Percentiles rank a stretch among this genome's conserved stretches.
Evolutionary conservation across 2,329 filamentous ascomycete genomes (phyloP).

Genomic region (Pseudocercospora pini-densiflorae): DNA sequence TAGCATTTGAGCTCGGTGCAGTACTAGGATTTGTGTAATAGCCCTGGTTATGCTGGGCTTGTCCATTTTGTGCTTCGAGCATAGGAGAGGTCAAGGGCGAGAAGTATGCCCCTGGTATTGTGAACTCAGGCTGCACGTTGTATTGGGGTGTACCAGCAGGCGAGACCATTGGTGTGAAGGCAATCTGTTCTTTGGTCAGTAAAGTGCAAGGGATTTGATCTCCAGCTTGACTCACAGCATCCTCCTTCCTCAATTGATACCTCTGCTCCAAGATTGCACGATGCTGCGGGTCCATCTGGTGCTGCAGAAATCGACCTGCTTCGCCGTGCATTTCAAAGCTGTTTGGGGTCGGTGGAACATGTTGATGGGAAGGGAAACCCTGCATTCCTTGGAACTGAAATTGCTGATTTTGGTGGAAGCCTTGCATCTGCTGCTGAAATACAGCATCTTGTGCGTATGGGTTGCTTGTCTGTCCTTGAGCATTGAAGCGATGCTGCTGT

Average conservation of each 20-base stretch:
- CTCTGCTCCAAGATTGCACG: conserved; percentile 67
- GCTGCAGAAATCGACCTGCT: conserved; percentile 60
- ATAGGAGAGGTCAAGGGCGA: conserved; percentile 83
- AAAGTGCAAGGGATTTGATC: conserved; percentile 21
- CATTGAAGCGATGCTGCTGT: conserved; percentile 22
- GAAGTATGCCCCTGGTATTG: conserved; percentile 74
- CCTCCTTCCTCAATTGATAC: conserved; percentile 70
- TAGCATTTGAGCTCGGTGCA: conserved; percentile 55
- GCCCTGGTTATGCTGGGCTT: conserved; percentile 47
- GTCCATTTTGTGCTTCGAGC: conserved; percentile 69
- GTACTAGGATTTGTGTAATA: conserved; percentile 58
- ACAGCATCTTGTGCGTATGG: conserved; percentile 30
- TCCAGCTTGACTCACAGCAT: conserved; percentile 62
- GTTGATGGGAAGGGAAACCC: conserved; percentile 55
- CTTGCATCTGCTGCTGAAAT: conserved; percentile 35
- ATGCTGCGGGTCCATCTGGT: conserved; percentile 57
- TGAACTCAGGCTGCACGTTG: conserved; percentile 58
- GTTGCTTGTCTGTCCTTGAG: conserved; percentile 21
- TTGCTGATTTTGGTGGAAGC: conserved; percentile 36
- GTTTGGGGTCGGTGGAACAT: conserved; percentile 77
- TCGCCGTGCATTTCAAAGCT: conserved; percentile 75
- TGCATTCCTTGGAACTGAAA: conserved; percentile 47
- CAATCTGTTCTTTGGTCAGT: conserved; percentile 30
- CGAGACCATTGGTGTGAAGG: conserved; percentile 78
- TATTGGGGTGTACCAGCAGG: conserved; percentile 84